Percentiles rank a stretch among this genome's conserved stretches.
These are phyloP conservation scores for Dactylellina cionopaga DNA, from an alignment of 2,329 filamentous ascomycete species.

Conservation along the genomic window DNA sequence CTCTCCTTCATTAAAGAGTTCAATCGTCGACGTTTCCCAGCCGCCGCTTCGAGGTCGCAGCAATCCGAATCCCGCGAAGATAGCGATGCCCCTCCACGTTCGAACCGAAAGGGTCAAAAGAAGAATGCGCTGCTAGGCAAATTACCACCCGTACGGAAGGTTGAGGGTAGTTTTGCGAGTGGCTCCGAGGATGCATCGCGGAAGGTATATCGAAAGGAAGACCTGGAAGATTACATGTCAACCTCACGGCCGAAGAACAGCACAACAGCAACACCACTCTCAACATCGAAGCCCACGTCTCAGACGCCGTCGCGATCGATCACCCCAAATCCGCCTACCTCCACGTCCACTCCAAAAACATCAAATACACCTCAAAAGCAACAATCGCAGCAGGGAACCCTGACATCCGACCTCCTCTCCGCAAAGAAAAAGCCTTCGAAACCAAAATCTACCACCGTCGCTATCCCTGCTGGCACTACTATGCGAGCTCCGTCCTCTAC, in stretches of 20 bases:
- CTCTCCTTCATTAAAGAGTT: conserved; percentile 77
- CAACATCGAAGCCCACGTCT: conserved; percentile 22
- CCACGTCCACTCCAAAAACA: conserved; percentile 1
- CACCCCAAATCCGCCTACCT: conserved; percentile 30
- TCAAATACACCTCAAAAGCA: conserved; percentile 63
- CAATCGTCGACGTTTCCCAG: conserved; percentile 70
- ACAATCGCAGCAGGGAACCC: conserved; percentile 69
- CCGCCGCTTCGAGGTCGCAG: conserved; percentile 21
- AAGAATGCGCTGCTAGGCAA: conserved; percentile 63
- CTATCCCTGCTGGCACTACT: conserved; percentile 77
- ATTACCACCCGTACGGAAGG: conserved; percentile 62
- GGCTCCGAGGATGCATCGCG: conserved; percentile 64
- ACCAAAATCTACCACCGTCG: conserved; percentile 62
- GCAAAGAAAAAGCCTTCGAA: conserved; percentile 69
- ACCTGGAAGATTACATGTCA: conserved; percentile 69
- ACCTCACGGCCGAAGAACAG: conserved; percentile 57
- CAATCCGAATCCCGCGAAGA: conserved; percentile 26
- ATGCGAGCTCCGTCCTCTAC: conserved; percentile 84
- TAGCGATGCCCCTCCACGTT: conserved; percentile 30
- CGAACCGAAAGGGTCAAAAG: conserved; percentile 58
- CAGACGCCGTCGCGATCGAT: conserved; percentile 31
- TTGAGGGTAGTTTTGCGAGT: conserved; percentile 61
- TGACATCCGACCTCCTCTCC: conserved; percentile 81
- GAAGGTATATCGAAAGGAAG: conserved; percentile 69
- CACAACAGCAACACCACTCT: conserved; percentile 9